Evolutionary conservation across 345 rosid genomes (phyloP).

Genomic region (Eucalyptus pauciflora): DNA sequence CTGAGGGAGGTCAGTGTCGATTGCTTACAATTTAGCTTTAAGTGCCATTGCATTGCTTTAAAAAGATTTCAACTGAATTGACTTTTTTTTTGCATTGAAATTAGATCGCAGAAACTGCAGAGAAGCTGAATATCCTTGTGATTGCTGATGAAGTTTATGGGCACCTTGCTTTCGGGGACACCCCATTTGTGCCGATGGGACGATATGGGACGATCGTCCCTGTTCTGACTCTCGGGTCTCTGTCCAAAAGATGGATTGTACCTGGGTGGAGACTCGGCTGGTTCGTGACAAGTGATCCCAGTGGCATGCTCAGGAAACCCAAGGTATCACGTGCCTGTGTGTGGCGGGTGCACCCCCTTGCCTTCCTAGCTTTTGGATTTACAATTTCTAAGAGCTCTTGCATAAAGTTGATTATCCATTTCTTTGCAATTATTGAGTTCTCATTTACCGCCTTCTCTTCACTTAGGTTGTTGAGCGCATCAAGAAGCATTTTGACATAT

Average conservation of each 20-base stretch:
- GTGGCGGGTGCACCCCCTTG: not conserved
- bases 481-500: slow-evolving; percentile 82
- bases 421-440: not conserved
- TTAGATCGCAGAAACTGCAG: slow-evolving; percentile 80
- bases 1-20: slow-evolving; percentile 49
- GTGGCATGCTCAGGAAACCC: slow-evolving; percentile 54
- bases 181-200: slow-evolving; percentile 88
- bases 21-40: not conserved
- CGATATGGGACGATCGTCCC: slow-evolving; percentile 74
- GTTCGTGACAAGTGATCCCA: slow-evolving; percentile 79
- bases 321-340: slow-evolving; percentile 26
- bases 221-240: slow-evolving; percentile 80
- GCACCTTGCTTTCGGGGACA: slow-evolving; percentile 69
- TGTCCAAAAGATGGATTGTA: slow-evolving; percentile 95
- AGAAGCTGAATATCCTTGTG: slow-evolving; percentile 49
- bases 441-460: not conserved
- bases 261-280: slow-evolving; percentile 99
- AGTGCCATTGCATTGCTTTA: not conserved
- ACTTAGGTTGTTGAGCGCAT: slow-evolving; percentile 58
- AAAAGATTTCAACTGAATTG: not conserved
- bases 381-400: not conserved
- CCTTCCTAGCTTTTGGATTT: not conserved
- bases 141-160: slow-evolving; percentile 98
- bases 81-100: slow-evolving; percentile 1
- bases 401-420: not conserved